Conservation (phyloP, 306 rosid species). For the Cucumis cinereus region DNA sequence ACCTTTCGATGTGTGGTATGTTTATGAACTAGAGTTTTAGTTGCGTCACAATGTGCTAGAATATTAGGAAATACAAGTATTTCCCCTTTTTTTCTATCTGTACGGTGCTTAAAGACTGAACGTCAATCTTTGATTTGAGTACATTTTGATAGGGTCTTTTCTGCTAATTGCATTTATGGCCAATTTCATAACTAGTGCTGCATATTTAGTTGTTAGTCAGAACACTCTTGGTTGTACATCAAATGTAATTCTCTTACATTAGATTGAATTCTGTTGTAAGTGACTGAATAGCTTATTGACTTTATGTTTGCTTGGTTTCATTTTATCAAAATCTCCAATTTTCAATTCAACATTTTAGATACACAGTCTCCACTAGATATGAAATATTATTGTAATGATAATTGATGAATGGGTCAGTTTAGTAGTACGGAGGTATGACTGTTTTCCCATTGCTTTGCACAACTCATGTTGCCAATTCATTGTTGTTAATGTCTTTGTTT, state of each 20-base stretch:
- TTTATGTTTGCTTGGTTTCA: background rate
- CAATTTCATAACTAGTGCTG: background rate
- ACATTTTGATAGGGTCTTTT: background rate
- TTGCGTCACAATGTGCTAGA: background rate
- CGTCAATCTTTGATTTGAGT: background rate
- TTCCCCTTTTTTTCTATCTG: background rate
- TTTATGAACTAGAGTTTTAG: slow-evolving; percentile 12
- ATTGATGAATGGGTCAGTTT: background rate
- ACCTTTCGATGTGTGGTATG: slow-evolving; percentile 87
- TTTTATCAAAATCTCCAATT: background rate
- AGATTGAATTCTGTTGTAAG: background rate
- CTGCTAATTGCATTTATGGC: background rate
- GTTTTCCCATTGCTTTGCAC: background rate
- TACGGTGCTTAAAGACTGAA: background rate
- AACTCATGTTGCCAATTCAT: background rate
- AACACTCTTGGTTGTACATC: background rate
- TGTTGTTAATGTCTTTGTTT: background rate
- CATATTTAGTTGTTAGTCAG: background rate
- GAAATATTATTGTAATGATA: background rate
- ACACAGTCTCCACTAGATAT: background rate
- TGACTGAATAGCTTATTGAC: background rate
- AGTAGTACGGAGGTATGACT: background rate
- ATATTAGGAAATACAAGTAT: background rate
- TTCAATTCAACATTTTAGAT: background rate
- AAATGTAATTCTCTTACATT: background rate